Evolutionary conservation across 1,139 yeast species (phyloP).

Genomic region (Wickerhamiella infanticola): DNA sequence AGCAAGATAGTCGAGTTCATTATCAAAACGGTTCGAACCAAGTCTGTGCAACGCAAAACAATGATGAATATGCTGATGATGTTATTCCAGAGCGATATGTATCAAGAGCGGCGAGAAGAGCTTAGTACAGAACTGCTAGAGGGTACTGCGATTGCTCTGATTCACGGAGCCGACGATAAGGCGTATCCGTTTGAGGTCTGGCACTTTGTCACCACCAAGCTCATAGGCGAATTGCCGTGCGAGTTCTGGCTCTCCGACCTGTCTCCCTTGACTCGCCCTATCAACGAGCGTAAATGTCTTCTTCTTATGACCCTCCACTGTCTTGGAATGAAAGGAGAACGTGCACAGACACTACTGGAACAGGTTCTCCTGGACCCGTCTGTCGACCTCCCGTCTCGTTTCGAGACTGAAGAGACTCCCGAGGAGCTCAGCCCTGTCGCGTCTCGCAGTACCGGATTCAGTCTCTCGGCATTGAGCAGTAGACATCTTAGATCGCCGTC

Average conservation of each 20-base stretch:
- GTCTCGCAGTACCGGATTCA: too few relatives aligned
- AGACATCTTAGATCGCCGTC: too few relatives aligned
- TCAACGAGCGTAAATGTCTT: constrained; percentile 51
- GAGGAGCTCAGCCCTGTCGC: too few relatives aligned
- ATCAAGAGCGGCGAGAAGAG: constrained; percentile 11
- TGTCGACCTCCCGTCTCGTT: background rate
- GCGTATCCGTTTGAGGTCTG: constrained; percentile 33
- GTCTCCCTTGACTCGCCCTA: constrained; percentile 53
- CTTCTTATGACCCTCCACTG: constrained; percentile 16
- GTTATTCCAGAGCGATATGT: constrained; percentile 9
- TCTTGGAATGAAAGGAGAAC: background rate
- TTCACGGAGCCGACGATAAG: constrained; percentile 23
- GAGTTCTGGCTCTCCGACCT: constrained; percentile 40
- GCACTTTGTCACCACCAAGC: constrained; percentile 17
- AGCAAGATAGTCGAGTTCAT: constrained; percentile 18
- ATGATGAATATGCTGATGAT: constrained; percentile 6
- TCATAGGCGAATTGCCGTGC: constrained; percentile 16
- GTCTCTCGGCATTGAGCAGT: too few relatives aligned
- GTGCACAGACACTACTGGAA: background rate
- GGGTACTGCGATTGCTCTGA: background rate
- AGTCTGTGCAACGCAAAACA: constrained; percentile 7
- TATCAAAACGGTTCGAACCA: constrained; percentile 9
- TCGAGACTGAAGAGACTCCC: too few relatives aligned
- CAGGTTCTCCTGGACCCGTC: background rate
- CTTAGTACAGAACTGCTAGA: background rate